phyloP scores from a whole-genome alignment of 805 yeast species.

The Lachancea thermotolerans region DNA sequence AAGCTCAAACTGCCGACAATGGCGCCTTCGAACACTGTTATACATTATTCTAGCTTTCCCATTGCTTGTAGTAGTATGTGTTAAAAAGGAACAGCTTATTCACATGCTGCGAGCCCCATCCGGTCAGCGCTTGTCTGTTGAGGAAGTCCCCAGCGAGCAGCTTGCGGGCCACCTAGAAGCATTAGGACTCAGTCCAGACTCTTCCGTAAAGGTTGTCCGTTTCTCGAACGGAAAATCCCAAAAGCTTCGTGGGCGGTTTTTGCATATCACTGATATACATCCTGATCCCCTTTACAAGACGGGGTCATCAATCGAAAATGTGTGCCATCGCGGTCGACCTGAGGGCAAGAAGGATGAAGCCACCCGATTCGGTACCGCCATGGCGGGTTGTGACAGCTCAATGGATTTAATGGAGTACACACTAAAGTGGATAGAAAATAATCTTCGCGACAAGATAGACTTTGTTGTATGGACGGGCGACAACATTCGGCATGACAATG shows the following conservation, averaged over 20 bases:
- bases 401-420: conserved; percentile 53
- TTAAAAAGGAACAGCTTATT: too few relatives aligned
- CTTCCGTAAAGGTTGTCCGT: conserved; percentile 5
- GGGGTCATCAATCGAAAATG: conserved; percentile 42
- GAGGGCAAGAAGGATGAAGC: conserved; percentile 39
- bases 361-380: conserved; percentile 67
- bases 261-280: conserved; percentile 83
- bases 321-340: conserved; percentile 47
- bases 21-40: too few relatives aligned
- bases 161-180: background rate
- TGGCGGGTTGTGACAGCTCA: conserved; percentile 75
- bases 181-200: conserved; percentile 14
- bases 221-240: conserved; percentile 12
- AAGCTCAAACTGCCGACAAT: too few relatives aligned
- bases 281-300: conserved; percentile 64
- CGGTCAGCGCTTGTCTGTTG: background rate
- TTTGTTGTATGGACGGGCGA: conserved; percentile 91
- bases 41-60: too few relatives aligned
- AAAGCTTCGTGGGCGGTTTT: conserved; percentile 61
- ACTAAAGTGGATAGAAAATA: conserved; percentile 55
- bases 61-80: too few relatives aligned
- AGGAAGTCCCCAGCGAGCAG: background rate
- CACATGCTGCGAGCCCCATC: too few relatives aligned
- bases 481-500: conserved; percentile 79
- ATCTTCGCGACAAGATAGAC: conserved; percentile 69